These are phyloP conservation scores for Zymoseptoria pseudotritici DNA, from an alignment of 2,329 filamentous ascomycete genomes.

Conservation along the genomic window DNA sequence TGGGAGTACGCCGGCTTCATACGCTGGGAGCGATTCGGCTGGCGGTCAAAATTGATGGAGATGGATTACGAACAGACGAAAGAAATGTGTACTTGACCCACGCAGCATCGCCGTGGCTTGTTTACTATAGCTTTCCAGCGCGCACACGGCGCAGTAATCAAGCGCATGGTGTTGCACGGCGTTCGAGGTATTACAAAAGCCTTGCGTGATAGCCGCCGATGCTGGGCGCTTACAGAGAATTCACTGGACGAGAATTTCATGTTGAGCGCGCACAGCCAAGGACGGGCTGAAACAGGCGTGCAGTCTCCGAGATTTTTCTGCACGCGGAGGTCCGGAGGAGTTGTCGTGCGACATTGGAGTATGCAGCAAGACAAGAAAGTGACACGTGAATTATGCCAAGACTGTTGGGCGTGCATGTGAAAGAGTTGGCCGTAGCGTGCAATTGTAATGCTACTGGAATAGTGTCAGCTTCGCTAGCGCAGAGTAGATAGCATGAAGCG, in stretches of 20 bases:
- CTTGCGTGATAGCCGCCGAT: background rate
- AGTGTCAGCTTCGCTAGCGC: background rate
- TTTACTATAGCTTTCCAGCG: background rate
- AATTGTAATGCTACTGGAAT: too few species aligned
- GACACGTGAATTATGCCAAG: background rate
- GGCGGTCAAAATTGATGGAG: background rate
- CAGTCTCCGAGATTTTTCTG: background rate
- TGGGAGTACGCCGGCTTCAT: background rate
- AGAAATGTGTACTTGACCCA: background rate
- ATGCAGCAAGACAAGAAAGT: background rate
- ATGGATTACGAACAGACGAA: background rate
- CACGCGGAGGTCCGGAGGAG: background rate
- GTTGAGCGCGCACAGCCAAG: background rate
- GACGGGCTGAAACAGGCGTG: background rate
- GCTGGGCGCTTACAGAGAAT: background rate
- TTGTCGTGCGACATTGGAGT: background rate
- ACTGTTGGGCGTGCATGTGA: too few species aligned
- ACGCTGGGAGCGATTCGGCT: background rate
- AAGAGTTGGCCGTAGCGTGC: too few species aligned
- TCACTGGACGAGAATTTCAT: background rate
- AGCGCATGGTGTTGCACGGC: background rate
- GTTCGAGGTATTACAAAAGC: background rate
- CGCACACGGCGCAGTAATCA: background rate
- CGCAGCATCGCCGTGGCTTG: background rate
- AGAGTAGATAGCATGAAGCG: background rate